Conservation (phyloP, 2,329 filamentous ascomycete genomes). For the Fusarium armeniacum region DNA sequence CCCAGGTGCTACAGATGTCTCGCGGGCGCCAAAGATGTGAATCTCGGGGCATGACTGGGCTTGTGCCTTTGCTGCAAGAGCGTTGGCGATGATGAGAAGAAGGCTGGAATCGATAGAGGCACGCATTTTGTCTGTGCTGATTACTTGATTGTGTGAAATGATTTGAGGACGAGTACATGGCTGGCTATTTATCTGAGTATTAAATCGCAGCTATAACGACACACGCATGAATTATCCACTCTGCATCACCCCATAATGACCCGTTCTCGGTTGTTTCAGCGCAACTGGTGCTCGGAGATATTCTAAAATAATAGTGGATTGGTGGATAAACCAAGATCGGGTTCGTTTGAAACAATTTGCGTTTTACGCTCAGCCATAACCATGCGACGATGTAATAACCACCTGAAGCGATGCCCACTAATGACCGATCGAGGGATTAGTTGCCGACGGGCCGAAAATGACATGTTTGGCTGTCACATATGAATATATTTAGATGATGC, state of each 20-base stretch:
- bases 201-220: neutral
- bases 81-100: conserved; percentile 24
- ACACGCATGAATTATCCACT: conserved; percentile 9
- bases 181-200: neutral
- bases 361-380: neutral
- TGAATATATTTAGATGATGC: neutral
- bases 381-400: neutral
- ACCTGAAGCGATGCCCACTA: neutral
- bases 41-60: conserved; percentile 56
- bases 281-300: neutral
- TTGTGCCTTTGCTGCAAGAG: conserved; percentile 22
- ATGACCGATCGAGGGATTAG: neutral
- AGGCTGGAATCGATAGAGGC: conserved; percentile 17
- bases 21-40: conserved; percentile 63
- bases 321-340: conserved; percentile 9
- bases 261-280: conserved; percentile 13
- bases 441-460: conserved; percentile 1
- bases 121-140: conserved; percentile 23
- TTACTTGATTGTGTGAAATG: too few relatives aligned
- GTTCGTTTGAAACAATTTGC: conserved; percentile 9
- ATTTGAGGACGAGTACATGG: neutral
- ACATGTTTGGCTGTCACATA: neutral
- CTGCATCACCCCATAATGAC: conserved; percentile 1
- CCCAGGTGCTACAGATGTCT: conserved; percentile 64
- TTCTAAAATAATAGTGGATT: neutral